Conservation (phyloP, 805 yeast species). For the Metschnikowia vanudenii region DNA sequence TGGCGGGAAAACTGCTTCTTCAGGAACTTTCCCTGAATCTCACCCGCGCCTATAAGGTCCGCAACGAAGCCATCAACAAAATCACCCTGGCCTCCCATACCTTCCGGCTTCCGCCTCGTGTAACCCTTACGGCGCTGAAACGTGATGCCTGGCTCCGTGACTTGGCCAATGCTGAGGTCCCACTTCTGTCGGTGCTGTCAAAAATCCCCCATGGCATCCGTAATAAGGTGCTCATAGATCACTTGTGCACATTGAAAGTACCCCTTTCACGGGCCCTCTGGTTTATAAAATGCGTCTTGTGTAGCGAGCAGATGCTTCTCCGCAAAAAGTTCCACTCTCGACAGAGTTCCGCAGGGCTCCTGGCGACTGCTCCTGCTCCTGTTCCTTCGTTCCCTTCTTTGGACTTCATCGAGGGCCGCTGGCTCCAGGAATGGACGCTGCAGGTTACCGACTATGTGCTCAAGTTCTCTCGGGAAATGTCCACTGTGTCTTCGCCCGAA, state of each 20-base stretch:
- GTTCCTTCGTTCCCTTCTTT: slow-evolving; percentile 10
- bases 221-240: slow-evolving; percentile 70
- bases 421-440: slow-evolving; percentile 90
- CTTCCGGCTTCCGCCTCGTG: slow-evolving; percentile 83
- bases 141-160: slow-evolving; percentile 84
- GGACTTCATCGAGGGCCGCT: slow-evolving; percentile 47
- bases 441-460: slow-evolving; percentile 66
- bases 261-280: slow-evolving; percentile 85
- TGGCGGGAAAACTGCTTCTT: slow-evolving; percentile 34
- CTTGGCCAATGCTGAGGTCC: slow-evolving; percentile 63
- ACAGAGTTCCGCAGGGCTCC: slow-evolving; percentile 3
- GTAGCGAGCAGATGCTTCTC: slow-evolving; percentile 46
- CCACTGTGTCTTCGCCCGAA: slow-evolving; percentile 25
- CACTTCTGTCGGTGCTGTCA: slow-evolving; percentile 65
- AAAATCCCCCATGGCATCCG: slow-evolving; percentile 90
- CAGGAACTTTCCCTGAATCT: slow-evolving; percentile 39
- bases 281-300: slow-evolving; percentile 85
- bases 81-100: slow-evolving; percentile 33
- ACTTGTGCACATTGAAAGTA: slow-evolving; percentile 60
- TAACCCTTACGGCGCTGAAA: slow-evolving; percentile 84
- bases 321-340: slow-evolving; percentile 31
- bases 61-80: slow-evolving; percentile 42
- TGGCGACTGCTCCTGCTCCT: neutral
- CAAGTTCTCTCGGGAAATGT: slow-evolving; percentile 45
- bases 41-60: slow-evolving; percentile 34